phyloP scores from a whole-genome alignment of 306 rosid species.

The Acacia melanoxylon region DNA sequence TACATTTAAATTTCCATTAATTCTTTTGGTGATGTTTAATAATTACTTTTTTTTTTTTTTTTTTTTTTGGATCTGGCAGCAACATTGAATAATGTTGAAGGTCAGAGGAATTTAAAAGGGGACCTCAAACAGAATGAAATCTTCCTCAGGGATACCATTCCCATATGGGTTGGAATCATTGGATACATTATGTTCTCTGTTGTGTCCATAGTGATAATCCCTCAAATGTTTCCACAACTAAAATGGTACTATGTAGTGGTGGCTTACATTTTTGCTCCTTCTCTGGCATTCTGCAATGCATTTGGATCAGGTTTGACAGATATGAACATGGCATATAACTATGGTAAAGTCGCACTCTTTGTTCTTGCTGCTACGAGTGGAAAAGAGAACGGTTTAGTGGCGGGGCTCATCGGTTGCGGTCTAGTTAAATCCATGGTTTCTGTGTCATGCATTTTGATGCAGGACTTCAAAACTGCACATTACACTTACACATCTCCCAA shows the following conservation, averaged over 20 bases:
- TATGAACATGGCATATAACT: slow-evolving; percentile 94
- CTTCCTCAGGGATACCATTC: slow-evolving; percentile 71
- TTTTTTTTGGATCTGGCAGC: slow-evolving; percentile 1
- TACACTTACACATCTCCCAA: slow-evolving; percentile 79
- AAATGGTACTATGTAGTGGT: slow-evolving; percentile 33
- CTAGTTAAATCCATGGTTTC: slow-evolving; percentile 70
- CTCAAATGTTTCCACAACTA: slow-evolving; percentile 31
- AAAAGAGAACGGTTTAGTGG: slow-evolving; percentile 34
- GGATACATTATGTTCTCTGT: slow-evolving; percentile 20
- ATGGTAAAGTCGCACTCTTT: slow-evolving; percentile 87
- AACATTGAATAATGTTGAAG: background rate
- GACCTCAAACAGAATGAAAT: slow-evolving; percentile 39
- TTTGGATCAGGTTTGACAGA: slow-evolving; percentile 95
- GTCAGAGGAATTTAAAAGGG: slow-evolving; percentile 32
- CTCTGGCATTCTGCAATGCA: slow-evolving; percentile 95
- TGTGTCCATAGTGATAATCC: slow-evolving; percentile 58
- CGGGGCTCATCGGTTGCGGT: slow-evolving; percentile 78
- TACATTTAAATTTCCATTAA: no score
- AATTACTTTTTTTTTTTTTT: no score
- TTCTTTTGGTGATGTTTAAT: no score
- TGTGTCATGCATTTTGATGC: slow-evolving; percentile 86
- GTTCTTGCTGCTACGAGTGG: slow-evolving; percentile 58
- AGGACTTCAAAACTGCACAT: slow-evolving; percentile 89
- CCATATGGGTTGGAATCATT: slow-evolving; percentile 47
- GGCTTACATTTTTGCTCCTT: slow-evolving; percentile 57